Percentiles rank a stretch among this genome's conserved stretches.
These are phyloP conservation scores for Syzygium grande DNA, from an alignment of 345 rosid genomes.

Conservation along the genomic window DNA sequence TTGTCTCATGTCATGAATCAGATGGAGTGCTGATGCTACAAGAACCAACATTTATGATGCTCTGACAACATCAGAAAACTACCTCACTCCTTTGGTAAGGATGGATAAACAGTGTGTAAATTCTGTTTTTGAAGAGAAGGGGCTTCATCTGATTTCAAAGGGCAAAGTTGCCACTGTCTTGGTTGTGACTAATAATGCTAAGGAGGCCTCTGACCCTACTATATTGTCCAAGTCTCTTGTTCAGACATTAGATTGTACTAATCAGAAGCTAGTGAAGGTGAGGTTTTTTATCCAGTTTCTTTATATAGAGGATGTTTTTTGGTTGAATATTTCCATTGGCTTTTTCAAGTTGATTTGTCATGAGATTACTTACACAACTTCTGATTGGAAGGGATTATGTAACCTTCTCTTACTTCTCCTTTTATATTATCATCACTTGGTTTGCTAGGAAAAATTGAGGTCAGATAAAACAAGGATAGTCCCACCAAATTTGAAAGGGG, in stretches of 20 bases:
- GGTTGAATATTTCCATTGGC: neutral
- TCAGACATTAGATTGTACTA: slow-evolving; percentile 32
- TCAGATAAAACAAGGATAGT: neutral
- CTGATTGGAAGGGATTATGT: neutral
- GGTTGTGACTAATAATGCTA: slow-evolving; percentile 26
- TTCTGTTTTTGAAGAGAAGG: slow-evolving; percentile 39
- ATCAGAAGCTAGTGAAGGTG: slow-evolving; percentile 52
- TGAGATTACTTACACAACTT: neutral
- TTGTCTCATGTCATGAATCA: neutral
- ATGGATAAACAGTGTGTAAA: slow-evolving; percentile 25
- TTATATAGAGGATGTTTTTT: neutral
- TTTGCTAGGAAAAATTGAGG: neutral
- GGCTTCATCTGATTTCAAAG: slow-evolving; percentile 35
- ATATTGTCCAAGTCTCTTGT: slow-evolving; percentile 8
- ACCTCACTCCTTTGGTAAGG: slow-evolving; percentile 24
- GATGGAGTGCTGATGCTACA: slow-evolving; percentile 5
- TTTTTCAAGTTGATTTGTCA: neutral
- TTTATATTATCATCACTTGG: neutral
- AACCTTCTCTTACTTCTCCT: neutral
- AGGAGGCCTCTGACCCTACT: slow-evolving; percentile 12
- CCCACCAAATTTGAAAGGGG: neutral
- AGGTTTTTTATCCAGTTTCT: neutral
- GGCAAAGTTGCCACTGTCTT: slow-evolving; percentile 64
- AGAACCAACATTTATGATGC: slow-evolving; percentile 28
- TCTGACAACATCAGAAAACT: slow-evolving; percentile 31